Evolutionary conservation across 257 asterid genomes (phyloP), one percentile per base, ranked within the genome.

Genomic region (Solanum gandarillasii): DNA sequence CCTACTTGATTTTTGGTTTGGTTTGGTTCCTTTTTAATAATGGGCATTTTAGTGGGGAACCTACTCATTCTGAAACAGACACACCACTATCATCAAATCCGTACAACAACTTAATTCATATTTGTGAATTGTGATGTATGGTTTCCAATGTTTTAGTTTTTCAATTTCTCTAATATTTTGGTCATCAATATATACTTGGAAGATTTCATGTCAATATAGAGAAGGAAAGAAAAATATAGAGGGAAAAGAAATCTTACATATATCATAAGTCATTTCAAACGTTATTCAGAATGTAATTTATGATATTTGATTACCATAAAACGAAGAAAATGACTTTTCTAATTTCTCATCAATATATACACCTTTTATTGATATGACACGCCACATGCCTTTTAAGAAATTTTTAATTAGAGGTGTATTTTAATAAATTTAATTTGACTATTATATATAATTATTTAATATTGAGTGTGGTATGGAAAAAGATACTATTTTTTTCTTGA

Each of bases 31-130:
- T 32, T 48, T 76, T 46, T 81, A 46, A 81, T 81, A 81, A 81
- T 81, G 65, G 68, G 6, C 38, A 27, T 46, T 81, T 85, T 67
- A 85, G 87, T 85, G 87, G 87, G 87, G 67, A 85, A 85, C 87
- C 87, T 31, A 85, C 87, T 85, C 87, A 85, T 85, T 38, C 21
- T 85, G 65, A 67, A 62, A 67, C 21, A 65, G 81, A 65, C 65
- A n/a, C 72, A 65, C 41, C 78, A 85, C 87, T 46, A 85, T 85
- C 36, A 65, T 38, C 12, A 16, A 65, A 41, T 79, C 67, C 25
- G 2, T 79, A 6, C 67, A 12, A 6, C 23, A 38, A 78, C 25
- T 78, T 52, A 16, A 52, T 52, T 76, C 27, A 60, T 60, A 8
- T 60, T 60, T 60, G 68, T 60, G 12, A 3, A 21, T 43, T 41